Conservation (phyloP, 495 filamentous ascomycete genomes). For the Penicillium silybi region DNA sequence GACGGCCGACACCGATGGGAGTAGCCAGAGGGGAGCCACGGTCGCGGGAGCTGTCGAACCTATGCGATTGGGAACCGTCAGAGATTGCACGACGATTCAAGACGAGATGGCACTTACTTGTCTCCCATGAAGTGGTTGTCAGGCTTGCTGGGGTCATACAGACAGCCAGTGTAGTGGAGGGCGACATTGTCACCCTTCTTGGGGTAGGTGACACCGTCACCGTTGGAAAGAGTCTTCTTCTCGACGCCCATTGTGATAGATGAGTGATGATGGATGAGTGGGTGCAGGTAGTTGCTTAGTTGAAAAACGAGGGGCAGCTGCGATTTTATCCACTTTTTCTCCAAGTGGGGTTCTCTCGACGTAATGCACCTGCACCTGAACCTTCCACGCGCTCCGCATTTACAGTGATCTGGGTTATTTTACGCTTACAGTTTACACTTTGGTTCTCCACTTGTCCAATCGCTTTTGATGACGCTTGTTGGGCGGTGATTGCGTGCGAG, state of each 20-base stretch:
- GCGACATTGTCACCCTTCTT: slow-evolving; percentile 60
- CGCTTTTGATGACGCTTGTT: not conserved
- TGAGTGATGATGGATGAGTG: not conserved
- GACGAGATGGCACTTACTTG: slow-evolving; percentile 35
- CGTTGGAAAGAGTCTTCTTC: slow-evolving; percentile 38
- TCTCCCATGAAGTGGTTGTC: slow-evolving; percentile 45
- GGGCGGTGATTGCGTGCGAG: not conserved
- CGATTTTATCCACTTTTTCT: slow-evolving; percentile 11
- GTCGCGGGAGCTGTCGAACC: slow-evolving; percentile 72
- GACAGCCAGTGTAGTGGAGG: slow-evolving; percentile 81
- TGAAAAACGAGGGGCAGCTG: slow-evolving; percentile 7
- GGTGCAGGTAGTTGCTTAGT: not conserved
- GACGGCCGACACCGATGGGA: slow-evolving; percentile 66
- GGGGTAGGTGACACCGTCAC: slow-evolving; percentile 55
- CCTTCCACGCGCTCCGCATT: no score
- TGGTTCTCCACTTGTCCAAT: no score
- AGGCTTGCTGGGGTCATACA: slow-evolving; percentile 57
- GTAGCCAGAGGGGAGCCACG: slow-evolving; percentile 58
- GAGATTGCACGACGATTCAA: not conserved
- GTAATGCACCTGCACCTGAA: slow-evolving; percentile 10
- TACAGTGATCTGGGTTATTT: no score
- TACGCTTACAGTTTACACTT: no score
- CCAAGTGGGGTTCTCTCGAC: slow-evolving; percentile 14
- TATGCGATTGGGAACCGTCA: slow-evolving; percentile 22
- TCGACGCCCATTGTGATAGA: slow-evolving; percentile 53